Evolutionary conservation across 306 rosid species (phyloP).

Genomic region (Macrotyloma uniflorum): DNA sequence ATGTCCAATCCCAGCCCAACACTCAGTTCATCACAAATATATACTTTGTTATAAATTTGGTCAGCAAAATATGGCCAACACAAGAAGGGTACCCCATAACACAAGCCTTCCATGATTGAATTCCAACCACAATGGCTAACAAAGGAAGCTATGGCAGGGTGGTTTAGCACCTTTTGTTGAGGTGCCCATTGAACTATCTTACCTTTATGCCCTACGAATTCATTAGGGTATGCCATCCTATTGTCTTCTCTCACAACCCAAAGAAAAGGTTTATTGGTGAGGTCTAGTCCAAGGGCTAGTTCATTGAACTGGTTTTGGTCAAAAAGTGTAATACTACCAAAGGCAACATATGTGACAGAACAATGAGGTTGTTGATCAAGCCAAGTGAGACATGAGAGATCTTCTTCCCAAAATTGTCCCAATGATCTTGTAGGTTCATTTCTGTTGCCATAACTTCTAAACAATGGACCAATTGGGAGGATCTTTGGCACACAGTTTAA

Average conservation of each 20-base stretch:
- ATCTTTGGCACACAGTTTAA: slow-evolving; percentile 22
- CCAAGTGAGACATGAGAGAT: neutral
- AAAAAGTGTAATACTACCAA: neutral
- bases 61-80: slow-evolving; percentile 61
- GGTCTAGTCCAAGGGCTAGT: neutral
- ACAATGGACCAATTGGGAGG: neutral
- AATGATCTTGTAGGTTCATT: neutral
- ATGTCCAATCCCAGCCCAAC: slow-evolving; percentile 44
- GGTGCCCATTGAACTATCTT: slow-evolving; percentile 48
- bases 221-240: slow-evolving; percentile 16
- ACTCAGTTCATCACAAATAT: slow-evolving; percentile 53
- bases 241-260: slow-evolving; percentile 40
- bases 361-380: neutral
- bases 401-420: neutral
- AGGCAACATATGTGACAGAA: neutral
- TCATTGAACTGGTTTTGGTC: neutral
- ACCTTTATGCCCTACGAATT: slow-evolving; percentile 34
- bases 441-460: neutral
- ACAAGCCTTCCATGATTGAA: slow-evolving; percentile 50
- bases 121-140: slow-evolving; percentile 64
- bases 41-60: slow-evolving; percentile 35
- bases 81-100: slow-evolving; percentile 50
- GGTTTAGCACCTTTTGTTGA: slow-evolving; percentile 45
- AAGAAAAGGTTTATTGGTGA: neutral
- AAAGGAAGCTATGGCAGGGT: slow-evolving; percentile 51